These are phyloP conservation scores for Vicia faba DNA, from an alignment of 306 rosid genomes.

Conservation along the genomic window DNA sequence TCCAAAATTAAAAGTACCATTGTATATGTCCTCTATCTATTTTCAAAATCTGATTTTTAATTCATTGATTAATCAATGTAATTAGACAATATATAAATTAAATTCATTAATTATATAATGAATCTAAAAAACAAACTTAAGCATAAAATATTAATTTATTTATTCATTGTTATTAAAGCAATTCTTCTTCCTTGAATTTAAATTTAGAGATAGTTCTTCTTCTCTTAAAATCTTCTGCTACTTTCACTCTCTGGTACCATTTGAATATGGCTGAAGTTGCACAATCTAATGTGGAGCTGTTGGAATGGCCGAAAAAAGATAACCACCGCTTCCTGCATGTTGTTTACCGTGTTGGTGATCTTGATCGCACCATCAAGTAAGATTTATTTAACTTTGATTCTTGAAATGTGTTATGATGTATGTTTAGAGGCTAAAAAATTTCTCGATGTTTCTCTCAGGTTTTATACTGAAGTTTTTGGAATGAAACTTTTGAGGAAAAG, in stretches of 20 bases:
- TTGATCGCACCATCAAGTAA: conserved; percentile 93
- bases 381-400: conserved; percentile 12
- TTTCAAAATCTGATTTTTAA: too few species aligned
- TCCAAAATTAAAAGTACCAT: too few species aligned
- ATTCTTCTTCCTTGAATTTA: neutral
- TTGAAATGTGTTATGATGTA: conserved; percentile 3
- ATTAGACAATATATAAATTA: neutral
- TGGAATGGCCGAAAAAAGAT: conserved; percentile 90
- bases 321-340: conserved; percentile 85
- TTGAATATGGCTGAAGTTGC: conserved; percentile 77
- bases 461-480: conserved; percentile 85
- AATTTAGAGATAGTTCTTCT: neutral
- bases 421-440: conserved; percentile 20
- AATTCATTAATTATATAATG: neutral
- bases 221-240: neutral
- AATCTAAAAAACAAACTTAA: too few species aligned
- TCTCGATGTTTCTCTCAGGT: conserved; percentile 47
- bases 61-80: too few species aligned
- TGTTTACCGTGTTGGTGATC: conserved; percentile 97
- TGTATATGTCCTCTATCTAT: too few species aligned
- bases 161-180: neutral
- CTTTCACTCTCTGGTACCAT: conserved; percentile 1
- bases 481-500: conserved; percentile 83
- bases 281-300: conserved; percentile 59
- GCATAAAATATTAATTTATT: too few species aligned